Base-by-base conservation (phyloP, 257 asterid species). In the Fraxinus excelsior region DNA sequence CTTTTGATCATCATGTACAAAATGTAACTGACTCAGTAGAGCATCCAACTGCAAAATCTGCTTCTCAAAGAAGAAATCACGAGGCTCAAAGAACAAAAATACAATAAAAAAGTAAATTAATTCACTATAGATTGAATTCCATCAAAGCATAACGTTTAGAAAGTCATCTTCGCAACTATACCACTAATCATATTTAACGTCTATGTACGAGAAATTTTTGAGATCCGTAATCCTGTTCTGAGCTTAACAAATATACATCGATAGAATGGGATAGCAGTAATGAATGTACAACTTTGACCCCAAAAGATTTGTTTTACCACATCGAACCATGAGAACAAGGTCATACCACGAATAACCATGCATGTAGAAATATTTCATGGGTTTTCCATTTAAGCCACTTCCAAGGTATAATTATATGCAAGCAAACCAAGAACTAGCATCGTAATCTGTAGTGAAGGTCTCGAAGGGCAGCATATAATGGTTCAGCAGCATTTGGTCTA, bases 401-500 rank as follows among this genome's bases (percentile, higher is more conserved):
- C 26, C 26, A 19, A 19, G 51, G 65, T 23, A 19, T 51, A 19
- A 14, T 14, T 51, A 14, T 16, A 51, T 1, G 21, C 10, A 19
- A 51, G 25, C 31, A 44, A 53, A 7, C 13, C 67, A 12, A 38
- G 79, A 56, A 44, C 74, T 86, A 86, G 85, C 86, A 81, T 38
- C 82, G 84, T 84, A 90, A 71, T 75, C 84, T 92, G 75, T 85
- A 80, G 85, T 86, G 83, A 28, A 96, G 91, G 82, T 93, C 91
- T 37, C 84, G 79, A 13, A 96, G 93, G 64, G 99, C 95, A 70
- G 84, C 85, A 76, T 96, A 93, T 77, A 96, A 84, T 18, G 97
- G 97, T 68, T 90, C 96, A 66, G 97, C 98, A 60, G 99, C 99
- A 86, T 85, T 91, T 13, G 99, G 99, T 76, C 96, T 86, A 66